Evolutionary conservation across 164 flowering plant species (phyloP), one percentile per base, ranked within the genome.

Genomic region (Berberis vulgaris): DNA sequence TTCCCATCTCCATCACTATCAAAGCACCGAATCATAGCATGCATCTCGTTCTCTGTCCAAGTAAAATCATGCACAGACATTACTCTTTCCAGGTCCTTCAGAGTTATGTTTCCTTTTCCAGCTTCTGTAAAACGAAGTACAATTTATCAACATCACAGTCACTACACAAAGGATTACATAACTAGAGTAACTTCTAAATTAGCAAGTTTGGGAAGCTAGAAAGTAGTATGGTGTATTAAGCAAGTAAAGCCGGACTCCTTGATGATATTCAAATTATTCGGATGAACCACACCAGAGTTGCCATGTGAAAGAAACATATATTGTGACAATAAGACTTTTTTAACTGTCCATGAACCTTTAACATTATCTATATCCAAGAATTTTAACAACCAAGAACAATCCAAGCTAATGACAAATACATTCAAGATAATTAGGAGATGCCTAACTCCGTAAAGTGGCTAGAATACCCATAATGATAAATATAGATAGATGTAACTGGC

Each of bases 41-140:
- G 72, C 67, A 91, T 68, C 74, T 94, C 99, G 71, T 77, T 74
- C 63, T 91, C 91, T 2, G 89, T 74, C 99, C 99, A 91, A 4
- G 65, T 73, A 77, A 94, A 94, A 78, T 94, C 93, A 77, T 94
- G 93, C 61, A 80, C 73, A 47, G 45, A 53, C 40, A 88, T 89
- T 47, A 85, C 72, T 78, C 81, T 85, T 72, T 62, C 58, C 63
- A 94, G 46, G 69, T 91, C 96, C 69, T 82, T 71, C 39, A 75
- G 1, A 40, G 72, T 82, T 67, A 94, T 80, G 61, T 66, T 54
- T 43, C 86, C 96, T 64, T 80, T 87, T 61, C 87, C 95, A 8
- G 83, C 77, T 72, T 79, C 97, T 90, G 90, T 55, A 69, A 47
- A 26, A 10, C 66, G 41, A 61, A 9, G 46, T 55, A 41, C 43